A percentile compares a stretch with the other conserved stretches of the same genome.
phyloP scores from a whole-genome alignment of 805 yeast species.

The Dipodascus geniculatus region DNA sequence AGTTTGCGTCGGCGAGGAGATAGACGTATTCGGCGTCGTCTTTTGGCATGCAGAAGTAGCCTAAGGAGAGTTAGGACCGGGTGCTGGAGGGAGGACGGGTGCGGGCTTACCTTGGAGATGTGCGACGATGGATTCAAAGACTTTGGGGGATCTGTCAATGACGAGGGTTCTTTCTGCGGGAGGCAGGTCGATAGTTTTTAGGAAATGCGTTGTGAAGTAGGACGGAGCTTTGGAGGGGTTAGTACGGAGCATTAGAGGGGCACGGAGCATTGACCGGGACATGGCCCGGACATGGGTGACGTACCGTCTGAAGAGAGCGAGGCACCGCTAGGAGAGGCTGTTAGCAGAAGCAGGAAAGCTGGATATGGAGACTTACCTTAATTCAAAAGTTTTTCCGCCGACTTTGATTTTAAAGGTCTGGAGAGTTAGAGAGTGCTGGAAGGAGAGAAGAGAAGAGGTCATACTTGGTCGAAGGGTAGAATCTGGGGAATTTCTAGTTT shows the following conservation, averaged over 20 bases:
- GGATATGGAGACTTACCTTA: slow-evolving; percentile 16
- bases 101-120: slow-evolving; percentile 48
- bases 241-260: no score
- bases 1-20: slow-evolving; percentile 57
- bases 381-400: slow-evolving; percentile 46
- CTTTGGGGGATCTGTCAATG: slow-evolving; percentile 62
- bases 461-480: slow-evolving; percentile 48
- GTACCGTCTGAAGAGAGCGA: slow-evolving; percentile 66
- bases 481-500: slow-evolving; percentile 20
- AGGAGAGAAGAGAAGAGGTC: no score
- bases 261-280: no score
- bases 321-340: slow-evolving; percentile 45
- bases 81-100: no score
- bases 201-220: slow-evolving; percentile 70
- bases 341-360: not conserved
- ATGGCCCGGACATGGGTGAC: no score
- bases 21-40: slow-evolving; percentile 51
- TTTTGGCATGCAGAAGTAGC: slow-evolving; percentile 52
- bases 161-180: slow-evolving; percentile 32
- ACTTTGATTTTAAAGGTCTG: slow-evolving; percentile 57
- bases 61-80: no score
- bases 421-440: no score
- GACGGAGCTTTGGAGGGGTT: slow-evolving; percentile 44
- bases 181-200: slow-evolving; percentile 16
- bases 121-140: slow-evolving; percentile 51